Conservation (phyloP, 257 asterid species). For the Cinchona pubescens region DNA sequence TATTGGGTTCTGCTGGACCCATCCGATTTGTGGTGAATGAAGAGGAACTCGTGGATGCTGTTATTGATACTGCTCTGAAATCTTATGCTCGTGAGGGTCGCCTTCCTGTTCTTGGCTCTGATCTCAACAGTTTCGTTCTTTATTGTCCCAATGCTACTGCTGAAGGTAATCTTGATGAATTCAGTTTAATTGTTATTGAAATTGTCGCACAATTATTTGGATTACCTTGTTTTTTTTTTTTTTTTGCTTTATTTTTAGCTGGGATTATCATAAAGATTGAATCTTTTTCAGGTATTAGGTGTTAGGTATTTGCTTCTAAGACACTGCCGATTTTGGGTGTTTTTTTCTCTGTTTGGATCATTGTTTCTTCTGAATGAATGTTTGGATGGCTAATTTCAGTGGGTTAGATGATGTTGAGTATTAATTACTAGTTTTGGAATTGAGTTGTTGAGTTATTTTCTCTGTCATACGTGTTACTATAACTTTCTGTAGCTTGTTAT, state of each 20-base stretch:
- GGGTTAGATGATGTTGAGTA: neutral
- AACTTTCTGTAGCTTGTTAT: neutral
- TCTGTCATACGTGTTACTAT: neutral
- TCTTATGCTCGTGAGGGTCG: conserved; percentile 87
- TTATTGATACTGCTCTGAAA: conserved; percentile 76
- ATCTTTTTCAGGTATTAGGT: neutral
- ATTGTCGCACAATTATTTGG: neutral
- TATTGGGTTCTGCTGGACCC: conserved; percentile 89
- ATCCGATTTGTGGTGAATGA: conserved; percentile 82
- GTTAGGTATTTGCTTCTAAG: neutral
- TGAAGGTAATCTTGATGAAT: conserved; percentile 49
- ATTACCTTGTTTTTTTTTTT: neutral
- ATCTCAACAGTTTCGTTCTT: conserved; percentile 60
- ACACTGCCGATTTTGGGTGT: neutral
- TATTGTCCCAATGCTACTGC: conserved; percentile 67
- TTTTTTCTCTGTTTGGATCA: neutral
- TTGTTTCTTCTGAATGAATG: neutral
- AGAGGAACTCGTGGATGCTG: conserved; percentile 65
- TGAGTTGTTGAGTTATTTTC: neutral
- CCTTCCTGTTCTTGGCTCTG: conserved; percentile 76
- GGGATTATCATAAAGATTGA: neutral
- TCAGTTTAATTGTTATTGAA: neutral
- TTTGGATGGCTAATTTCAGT: neutral
- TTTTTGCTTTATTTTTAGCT: neutral
- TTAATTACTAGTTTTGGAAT: neutral